A percentile compares a stretch with the other conserved stretches of the same genome.
Conservation (phyloP, 2,329 filamentous ascomycete genomes). For the Trichoderma endophyticum region DNA sequence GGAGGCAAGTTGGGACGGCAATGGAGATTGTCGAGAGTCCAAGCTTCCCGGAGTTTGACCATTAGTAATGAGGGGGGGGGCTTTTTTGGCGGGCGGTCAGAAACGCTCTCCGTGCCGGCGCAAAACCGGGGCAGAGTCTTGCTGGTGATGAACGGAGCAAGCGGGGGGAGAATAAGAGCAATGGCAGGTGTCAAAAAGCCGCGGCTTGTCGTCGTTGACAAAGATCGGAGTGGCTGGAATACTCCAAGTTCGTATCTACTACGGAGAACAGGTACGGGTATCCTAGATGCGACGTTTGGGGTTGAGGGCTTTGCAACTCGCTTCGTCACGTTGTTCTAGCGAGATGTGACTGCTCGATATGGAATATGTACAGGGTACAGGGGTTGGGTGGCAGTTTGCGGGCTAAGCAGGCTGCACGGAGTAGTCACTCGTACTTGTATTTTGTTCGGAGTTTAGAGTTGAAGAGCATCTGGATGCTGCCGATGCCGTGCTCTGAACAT, state of each 20-base stretch:
- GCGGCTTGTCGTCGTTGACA: not conserved
- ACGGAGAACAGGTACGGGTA: not conserved
- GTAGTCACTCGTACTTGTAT: not conserved
- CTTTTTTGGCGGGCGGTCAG: not conserved
- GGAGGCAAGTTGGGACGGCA: not conserved
- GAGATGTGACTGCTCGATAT: not conserved
- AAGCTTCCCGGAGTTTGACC: not conserved
- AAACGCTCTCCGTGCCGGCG: not conserved
- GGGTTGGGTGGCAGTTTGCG: not conserved
- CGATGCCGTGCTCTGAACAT: not conserved
- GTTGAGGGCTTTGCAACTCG: conserved; percentile 5
- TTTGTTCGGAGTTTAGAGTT: not conserved
- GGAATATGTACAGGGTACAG: not conserved
- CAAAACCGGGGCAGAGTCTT: not conserved
- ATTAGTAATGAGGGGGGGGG: conserved; percentile 8
- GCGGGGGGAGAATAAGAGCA: not conserved
- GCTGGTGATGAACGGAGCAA: not conserved
- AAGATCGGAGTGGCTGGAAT: not conserved
- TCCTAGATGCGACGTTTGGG: not conserved
- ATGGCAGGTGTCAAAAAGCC: not conserved
- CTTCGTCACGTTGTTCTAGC: not conserved
- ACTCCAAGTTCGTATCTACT: not conserved
- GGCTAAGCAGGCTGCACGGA: not conserved
- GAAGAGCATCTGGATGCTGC: not conserved
- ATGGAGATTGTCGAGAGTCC: conserved; percentile 13